Conservation (phyloP, 257 asterid species). For the Solanum neorickii region DNA sequence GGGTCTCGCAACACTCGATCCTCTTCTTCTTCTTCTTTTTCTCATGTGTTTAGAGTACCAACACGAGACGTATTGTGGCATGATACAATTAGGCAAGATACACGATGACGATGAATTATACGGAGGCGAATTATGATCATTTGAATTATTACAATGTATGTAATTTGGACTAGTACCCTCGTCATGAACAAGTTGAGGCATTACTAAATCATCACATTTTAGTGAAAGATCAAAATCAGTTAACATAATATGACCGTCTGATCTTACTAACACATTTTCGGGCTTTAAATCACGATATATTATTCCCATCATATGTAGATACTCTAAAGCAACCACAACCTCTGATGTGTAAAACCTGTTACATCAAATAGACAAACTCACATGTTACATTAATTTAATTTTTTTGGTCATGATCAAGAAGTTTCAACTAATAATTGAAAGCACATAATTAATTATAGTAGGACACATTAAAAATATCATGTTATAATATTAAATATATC, state of each 20-base stretch:
- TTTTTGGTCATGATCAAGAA: neutral
- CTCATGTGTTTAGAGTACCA: neutral
- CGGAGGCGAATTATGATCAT: neutral
- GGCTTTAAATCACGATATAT: constrained; percentile 70
- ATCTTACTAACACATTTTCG: constrained; percentile 56
- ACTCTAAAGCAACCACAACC: constrained; percentile 73
- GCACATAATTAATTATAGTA: neutral
- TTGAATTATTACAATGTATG: neutral
- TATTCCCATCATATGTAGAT: constrained; percentile 69
- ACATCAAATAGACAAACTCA: neutral
- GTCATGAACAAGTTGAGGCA: constrained; percentile 34
- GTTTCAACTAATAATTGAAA: neutral
- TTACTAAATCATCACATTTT: constrained; percentile 28
- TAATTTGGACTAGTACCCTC: neutral
- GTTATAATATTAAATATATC: neutral
- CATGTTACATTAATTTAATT: neutral
- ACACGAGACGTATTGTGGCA: constrained; percentile 19
- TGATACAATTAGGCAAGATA: constrained; percentile 33
- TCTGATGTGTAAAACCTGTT: constrained; percentile 70
- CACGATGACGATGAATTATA: constrained; percentile 23
- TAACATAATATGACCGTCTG: constrained; percentile 71
- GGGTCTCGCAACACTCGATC: neutral
- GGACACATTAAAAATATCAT: neutral
- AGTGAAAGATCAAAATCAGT: constrained; percentile 74
- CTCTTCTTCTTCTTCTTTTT: constrained; percentile 2